Base-by-base conservation (phyloP, 1,284 basidiomycete species). In the Neonothopanus nambi region DNA sequence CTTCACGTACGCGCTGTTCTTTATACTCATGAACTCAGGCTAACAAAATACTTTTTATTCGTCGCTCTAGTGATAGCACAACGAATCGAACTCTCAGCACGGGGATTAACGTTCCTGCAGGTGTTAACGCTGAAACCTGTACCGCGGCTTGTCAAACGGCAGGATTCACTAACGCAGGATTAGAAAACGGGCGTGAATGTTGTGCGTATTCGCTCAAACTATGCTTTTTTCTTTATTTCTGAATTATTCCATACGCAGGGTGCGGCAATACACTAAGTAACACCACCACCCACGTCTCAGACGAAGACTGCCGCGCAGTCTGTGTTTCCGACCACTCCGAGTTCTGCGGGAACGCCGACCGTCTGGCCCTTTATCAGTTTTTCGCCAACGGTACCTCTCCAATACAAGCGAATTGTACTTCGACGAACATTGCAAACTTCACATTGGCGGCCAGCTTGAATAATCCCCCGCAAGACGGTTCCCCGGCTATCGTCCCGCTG, bases 171-270 rank as follows among this genome's bases (percentile, higher is more conserved):
- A 61, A 62, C 24, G 71, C 72, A 0, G 74, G 73, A 35, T 55
- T 74, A 28, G 74, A 76, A 59, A 65, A 68, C 51, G 71, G 71
- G 5, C 70, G 65, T 38, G 74, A 76, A 59, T 76, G 74, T 57
- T 76, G 73, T 74, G 57, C 21, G 72, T 51, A 30, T 63, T 15
- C 15, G 23, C 42, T 35, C 23, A 42, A 35, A 3, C 33, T 12
- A 11, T 48, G 15, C 21, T 26, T 49, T n/a, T n/a, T 35, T 35
- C 28, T 23, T 28, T 43, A 24, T 26, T n/a, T 38, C 18, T 40
- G 13, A 9, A 9, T 28, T 33, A 44, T 44, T 21, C 50, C 26
- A 15, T n/a, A n/a, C n/a, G 38, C 30, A 73, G 73, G 72, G 72
- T 75, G 73, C 53, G 72, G 70, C 46, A 70, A 66, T 40, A 46